Base-by-base conservation (phyloP, 257 asterid species). In the Dorcoceras hygrometricum region DNA sequence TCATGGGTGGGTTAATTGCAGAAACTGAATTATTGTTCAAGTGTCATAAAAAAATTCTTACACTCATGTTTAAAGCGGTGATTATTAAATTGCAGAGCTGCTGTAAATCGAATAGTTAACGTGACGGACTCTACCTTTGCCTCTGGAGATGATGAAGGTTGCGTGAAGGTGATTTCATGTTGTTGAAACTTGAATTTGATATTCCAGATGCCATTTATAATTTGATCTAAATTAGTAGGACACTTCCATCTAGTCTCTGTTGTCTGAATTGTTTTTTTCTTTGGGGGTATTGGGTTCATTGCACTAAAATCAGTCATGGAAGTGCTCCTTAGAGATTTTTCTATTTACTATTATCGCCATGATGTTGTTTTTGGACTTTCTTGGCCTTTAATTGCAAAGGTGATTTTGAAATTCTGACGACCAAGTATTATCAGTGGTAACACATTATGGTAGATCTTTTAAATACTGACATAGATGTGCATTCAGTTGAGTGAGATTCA, bases 121-220 rank as follows among this genome's bases (percentile, higher is more conserved):
- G 75, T 89, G 79, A 87, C 96, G 2, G 95, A 87, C 56, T 82
- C 95, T 3, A 92, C 93, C 34, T 62, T 92, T 76, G 98, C 97
- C 25, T 92, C 98, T 12, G 98, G 97, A 56, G 98, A 89, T 58
- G 97, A 92, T 71, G 87, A 80, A 19, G 97, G 98, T 36, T 89
- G 93, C 66, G 75, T 92, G 27, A 92, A 92, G 98, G 98, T 89
- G 70, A 78, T 12, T 72, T 55, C 29, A 34, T 64, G 54, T 65
- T 34, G 25, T 18, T 63, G 14, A 32, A 74, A 16, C 51, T 12
- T 43, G 19, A 12, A 14, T 12, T 11, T 43, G 19, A 14, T 43
- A 14, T 43, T 43, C 19, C 14, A 14, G 4, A 4, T 39, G 51
- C 2, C 19, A 39, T 39, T 14, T 39, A 39, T 11, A 12, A 12